A percentile compares a stretch with the other conserved stretches of the same genome.
Evolutionary conservation across 352 stramenopile genomes (phyloP).

Genomic region (Plasmopara halstedii): DNA sequence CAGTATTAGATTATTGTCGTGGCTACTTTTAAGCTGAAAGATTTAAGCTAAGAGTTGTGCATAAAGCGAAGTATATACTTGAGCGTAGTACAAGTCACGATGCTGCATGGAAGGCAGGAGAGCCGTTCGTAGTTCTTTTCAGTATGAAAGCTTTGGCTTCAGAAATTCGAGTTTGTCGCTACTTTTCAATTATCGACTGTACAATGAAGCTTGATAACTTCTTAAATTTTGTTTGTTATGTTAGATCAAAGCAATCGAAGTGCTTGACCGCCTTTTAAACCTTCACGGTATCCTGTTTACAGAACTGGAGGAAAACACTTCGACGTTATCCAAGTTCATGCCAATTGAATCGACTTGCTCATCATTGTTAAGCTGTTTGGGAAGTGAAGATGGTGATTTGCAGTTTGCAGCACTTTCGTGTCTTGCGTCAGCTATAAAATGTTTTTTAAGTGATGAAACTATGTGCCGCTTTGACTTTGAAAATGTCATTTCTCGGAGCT

Average conservation of each 20-base stretch:
- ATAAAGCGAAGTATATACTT: constrained; percentile 37
- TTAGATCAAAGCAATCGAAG: constrained; percentile 13
- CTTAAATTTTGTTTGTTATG: background rate
- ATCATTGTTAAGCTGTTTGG: constrained; percentile 30
- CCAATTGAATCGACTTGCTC: constrained; percentile 23
- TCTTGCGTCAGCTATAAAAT: constrained; percentile 25
- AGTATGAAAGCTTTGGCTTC: constrained; percentile 5
- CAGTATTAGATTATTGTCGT: constrained; percentile 10
- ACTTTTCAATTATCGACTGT: background rate
- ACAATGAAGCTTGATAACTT: no score
- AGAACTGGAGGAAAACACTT: no score
- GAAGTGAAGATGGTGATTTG: constrained; percentile 17
- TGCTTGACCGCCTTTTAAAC: constrained; percentile 12
- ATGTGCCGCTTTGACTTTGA: constrained; percentile 24
- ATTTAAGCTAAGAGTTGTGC: background rate
- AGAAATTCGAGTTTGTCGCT: constrained; percentile 22
- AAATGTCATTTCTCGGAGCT: constrained; percentile 14
- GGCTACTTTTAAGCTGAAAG: background rate
- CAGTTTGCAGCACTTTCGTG: constrained; percentile 33
- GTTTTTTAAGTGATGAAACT: constrained; percentile 20
- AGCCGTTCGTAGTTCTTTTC: constrained; percentile 36
- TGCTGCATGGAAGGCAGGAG: constrained; percentile 34
- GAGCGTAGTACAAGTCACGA: constrained; percentile 19
- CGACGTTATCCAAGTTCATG: constrained; percentile 21
- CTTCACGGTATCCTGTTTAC: constrained; percentile 3